These are phyloP conservation scores for Microcyclospora pomicola DNA, from an alignment of 2,329 filamentous ascomycete species.

Conservation along the genomic window DNA sequence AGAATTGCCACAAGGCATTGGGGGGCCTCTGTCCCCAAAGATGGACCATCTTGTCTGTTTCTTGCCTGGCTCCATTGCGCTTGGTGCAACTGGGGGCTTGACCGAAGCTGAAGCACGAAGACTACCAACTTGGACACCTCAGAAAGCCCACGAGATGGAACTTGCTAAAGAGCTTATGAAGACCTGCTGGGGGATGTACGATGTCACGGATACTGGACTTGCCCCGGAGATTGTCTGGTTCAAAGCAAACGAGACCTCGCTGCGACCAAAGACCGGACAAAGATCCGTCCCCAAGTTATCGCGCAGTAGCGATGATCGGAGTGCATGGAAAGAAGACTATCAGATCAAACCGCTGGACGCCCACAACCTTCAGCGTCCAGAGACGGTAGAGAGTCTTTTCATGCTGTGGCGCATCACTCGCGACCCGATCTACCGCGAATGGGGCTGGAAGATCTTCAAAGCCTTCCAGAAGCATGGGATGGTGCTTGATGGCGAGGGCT, in stretches of 20 bases:
- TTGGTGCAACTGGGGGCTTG: slow-evolving; percentile 66
- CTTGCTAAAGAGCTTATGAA: slow-evolving; percentile 82
- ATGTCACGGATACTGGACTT: slow-evolving; percentile 70
- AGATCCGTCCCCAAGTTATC: slow-evolving; percentile 30
- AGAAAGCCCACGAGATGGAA: slow-evolving; percentile 49
- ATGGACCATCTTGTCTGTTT: slow-evolving; percentile 98
- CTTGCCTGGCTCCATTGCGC: slow-evolving; percentile 82
- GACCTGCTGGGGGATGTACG: slow-evolving; percentile 95
- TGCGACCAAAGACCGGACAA: slow-evolving; percentile 47
- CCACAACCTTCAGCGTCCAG: slow-evolving; percentile 85
- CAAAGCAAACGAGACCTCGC: slow-evolving; percentile 38
- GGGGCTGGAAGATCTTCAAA: slow-evolving; percentile 97
- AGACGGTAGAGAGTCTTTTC: slow-evolving; percentile 83
- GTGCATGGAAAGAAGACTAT: slow-evolving; percentile 45
- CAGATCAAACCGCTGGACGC: slow-evolving; percentile 60
- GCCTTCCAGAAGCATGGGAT: slow-evolving; percentile 73
- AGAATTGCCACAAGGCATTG: slow-evolving; percentile 63
- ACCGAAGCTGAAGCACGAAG: slow-evolving; percentile 61
- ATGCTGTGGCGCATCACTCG: slow-evolving; percentile 97
- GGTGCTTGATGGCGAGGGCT: slow-evolving; percentile 62
- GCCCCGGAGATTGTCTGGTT: slow-evolving; percentile 88
- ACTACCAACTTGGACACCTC: slow-evolving; percentile 52
- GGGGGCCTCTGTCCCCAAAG: slow-evolving; percentile 55
- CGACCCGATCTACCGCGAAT: slow-evolving; percentile 51
- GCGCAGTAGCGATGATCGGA: slow-evolving; percentile 35